Percentiles rank a stretch among this genome's conserved stretches.
These are phyloP conservation scores for Thalia dealbata DNA, from an alignment of 176 grass and related monocot genomes.

Conservation along the genomic window DNA sequence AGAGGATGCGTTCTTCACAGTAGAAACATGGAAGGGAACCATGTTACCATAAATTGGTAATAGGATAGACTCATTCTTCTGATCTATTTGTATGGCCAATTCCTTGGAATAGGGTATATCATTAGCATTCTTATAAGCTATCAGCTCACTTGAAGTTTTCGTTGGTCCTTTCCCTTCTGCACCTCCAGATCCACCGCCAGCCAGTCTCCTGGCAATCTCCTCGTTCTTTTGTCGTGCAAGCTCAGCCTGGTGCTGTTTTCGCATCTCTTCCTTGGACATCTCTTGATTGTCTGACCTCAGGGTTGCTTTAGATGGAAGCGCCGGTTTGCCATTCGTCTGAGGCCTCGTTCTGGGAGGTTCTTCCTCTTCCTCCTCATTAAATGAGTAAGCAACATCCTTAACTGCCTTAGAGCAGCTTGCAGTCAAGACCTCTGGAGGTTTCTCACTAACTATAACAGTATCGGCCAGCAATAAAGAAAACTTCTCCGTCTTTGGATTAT, in stretches of 20 bases:
- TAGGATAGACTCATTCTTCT: conserved; percentile 79
- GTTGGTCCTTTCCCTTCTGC: conserved; percentile 35
- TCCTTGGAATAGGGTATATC: conserved; percentile 57
- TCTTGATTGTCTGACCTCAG: conserved; percentile 66
- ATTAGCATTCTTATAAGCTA: conserved; percentile 70
- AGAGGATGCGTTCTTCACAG: conserved; percentile 65
- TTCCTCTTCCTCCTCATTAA: conserved; percentile 62
- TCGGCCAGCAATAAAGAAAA: conserved; percentile 75
- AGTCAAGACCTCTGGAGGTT: conserved; percentile 49
- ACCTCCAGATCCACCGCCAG: conserved; percentile 45
- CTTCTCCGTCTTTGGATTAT: conserved; percentile 66
- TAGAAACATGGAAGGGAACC: conserved; percentile 89
- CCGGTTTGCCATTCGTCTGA: conserved; percentile 4
- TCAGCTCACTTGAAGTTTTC: conserved; percentile 52
- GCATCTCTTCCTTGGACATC: conserved; percentile 81
- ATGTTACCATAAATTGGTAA: conserved; percentile 78
- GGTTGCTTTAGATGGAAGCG: conserved; percentile 44
- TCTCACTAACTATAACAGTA: conserved; percentile 61
- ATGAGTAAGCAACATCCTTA: conserved; percentile 55
- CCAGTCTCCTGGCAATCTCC: conserved; percentile 62
- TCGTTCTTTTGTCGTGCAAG: conserved; percentile 82
- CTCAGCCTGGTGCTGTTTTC: conserved; percentile 76
- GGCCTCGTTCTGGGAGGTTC: conserved; percentile 21
- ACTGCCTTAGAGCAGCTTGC: conserved; percentile 57
- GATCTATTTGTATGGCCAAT: conserved; percentile 71